phyloP scores from a whole-genome alignment of 345 rosid genomes.

The Hypericum androsaemum region DNA sequence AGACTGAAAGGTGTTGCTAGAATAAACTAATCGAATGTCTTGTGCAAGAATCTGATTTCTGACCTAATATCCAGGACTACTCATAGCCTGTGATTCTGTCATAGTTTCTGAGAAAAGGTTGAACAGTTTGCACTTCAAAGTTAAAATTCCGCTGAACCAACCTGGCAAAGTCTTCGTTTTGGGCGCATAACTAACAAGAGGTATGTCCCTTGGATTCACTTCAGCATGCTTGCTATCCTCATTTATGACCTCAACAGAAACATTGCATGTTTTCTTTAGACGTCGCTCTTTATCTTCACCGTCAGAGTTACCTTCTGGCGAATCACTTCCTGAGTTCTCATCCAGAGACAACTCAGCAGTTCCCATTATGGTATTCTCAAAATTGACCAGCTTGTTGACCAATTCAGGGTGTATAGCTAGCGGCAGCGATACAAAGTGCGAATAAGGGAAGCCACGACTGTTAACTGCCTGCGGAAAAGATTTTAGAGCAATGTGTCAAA shows the following conservation, averaged over 20 bases:
- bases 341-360: conserved; percentile 13
- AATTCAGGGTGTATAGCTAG: conserved; percentile 69
- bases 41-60: too few species aligned
- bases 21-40: too few species aligned
- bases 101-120: too few species aligned
- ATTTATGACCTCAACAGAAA: conserved; percentile 38
- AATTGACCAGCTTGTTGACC: conserved; percentile 60
- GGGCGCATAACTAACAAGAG: conserved; percentile 54
- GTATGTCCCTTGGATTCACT: conserved; percentile 40
- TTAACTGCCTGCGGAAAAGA: conserved; percentile 44
- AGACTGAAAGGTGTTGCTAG: too few species aligned
- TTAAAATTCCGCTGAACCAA: too few species aligned
- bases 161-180: conserved; percentile 13
- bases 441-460: conserved; percentile 59
- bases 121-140: too few species aligned
- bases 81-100: too few species aligned
- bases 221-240: conserved; percentile 37
- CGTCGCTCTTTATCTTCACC: conserved; percentile 17
- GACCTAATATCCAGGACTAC: too few species aligned
- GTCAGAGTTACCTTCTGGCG: conserved; percentile 27
- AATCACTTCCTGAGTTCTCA: conserved; percentile 25
- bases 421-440: conserved; percentile 89
- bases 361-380: conserved; percentile 61
- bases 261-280: conserved; percentile 17
- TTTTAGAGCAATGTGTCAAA: neutral